These are phyloP conservation scores for Crithidia fasciculata DNA, from an alignment of 208 protist genomes.

Conservation along the genomic window DNA sequence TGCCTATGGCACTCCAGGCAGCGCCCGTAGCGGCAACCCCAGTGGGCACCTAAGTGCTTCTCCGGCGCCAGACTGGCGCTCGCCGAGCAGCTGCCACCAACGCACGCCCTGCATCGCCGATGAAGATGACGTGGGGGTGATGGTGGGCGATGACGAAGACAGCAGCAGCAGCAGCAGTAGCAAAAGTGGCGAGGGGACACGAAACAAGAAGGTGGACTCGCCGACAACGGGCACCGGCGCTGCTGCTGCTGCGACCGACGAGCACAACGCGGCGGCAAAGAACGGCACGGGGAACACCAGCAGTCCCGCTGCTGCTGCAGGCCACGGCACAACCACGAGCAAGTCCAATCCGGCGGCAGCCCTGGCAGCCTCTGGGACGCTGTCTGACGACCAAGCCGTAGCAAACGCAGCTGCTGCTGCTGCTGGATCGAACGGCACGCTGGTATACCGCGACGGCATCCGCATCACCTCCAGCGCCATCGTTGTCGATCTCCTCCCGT, in stretches of 20 bases:
- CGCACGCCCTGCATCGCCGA: constrained; percentile 81
- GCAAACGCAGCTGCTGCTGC: no score
- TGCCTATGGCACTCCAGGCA: not conserved
- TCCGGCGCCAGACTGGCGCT: constrained; percentile 37
- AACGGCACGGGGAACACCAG: no score
- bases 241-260: not conserved
- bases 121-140: constrained; percentile 54
- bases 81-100: constrained; percentile 71
- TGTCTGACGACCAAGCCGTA: no score
- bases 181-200: no score
- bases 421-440: not conserved
- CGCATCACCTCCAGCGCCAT: constrained; percentile 34
- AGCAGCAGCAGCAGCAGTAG: not conserved
- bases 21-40: not conserved
- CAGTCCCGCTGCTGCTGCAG: no score
- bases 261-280: not conserved
- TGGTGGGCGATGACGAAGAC: constrained; percentile 26
- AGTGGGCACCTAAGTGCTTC: constrained; percentile 4
- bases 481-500: constrained; percentile 21
- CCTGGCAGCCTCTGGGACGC: no score
- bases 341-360: no score
- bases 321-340: no score
- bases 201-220: not conserved
- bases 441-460: constrained; percentile 27
- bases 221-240: not conserved